Evolutionary conservation across 2,329 filamentous ascomycete genomes (phyloP).

Genomic region (Alternaria solani): DNA sequence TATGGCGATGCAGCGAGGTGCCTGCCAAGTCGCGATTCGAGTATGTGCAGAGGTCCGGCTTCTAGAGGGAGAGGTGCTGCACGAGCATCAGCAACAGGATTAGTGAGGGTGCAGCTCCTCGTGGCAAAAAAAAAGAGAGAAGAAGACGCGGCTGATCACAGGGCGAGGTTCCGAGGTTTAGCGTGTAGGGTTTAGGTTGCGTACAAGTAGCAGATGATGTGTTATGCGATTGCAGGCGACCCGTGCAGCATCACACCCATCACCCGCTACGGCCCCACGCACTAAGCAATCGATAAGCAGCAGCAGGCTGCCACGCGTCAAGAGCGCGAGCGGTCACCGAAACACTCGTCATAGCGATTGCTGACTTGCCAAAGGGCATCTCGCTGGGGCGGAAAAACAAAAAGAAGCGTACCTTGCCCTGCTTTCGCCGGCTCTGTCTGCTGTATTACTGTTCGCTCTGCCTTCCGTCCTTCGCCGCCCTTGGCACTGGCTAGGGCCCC

Average conservation of each 20-base stretch:
- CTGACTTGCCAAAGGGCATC: neutral
- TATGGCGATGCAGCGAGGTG: constrained; percentile 12
- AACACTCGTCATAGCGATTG: neutral
- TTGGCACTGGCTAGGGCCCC: constrained; percentile 1
- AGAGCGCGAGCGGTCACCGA: constrained; percentile 16
- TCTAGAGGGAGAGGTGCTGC: constrained; percentile 2
- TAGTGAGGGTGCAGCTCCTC: constrained; percentile 1
- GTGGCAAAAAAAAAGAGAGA: neutral
- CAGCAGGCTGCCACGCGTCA: constrained; percentile 14
- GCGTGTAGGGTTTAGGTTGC: constrained; percentile 27
- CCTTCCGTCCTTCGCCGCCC: constrained; percentile 1
- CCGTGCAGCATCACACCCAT: constrained; percentile 18
- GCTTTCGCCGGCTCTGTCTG: neutral
- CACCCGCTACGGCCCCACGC: constrained; percentile 23
- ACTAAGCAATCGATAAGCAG: constrained; percentile 35
- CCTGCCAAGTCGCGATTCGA: constrained; percentile 15
- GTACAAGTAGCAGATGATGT: constrained; percentile 37
- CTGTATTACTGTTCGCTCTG: neutral
- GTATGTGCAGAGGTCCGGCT: neutral
- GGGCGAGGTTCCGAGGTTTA: constrained; percentile 16
- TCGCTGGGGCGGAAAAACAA: too few species aligned
- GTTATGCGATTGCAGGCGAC: constrained; percentile 32
- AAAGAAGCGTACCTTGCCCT: neutral
- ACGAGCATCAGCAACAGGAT: constrained; percentile 11
- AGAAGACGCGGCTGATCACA: constrained; percentile 10